Conservation (phyloP, 2,329 filamentous ascomycete genomes). For the Cercospora canescens region DNA sequence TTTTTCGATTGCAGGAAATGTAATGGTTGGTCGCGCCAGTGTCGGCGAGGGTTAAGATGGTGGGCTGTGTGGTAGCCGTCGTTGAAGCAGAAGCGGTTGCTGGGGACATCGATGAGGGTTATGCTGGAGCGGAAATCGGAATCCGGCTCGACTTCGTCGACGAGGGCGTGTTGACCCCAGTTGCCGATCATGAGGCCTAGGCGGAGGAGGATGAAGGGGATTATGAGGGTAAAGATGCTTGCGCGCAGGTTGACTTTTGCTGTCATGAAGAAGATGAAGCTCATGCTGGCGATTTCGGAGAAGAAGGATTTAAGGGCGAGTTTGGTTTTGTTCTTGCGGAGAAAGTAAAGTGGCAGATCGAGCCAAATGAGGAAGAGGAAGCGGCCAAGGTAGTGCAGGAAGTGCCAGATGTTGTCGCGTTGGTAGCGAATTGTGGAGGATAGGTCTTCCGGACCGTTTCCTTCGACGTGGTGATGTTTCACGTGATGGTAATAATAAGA, state of each 20-base stretch:
- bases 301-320: conserved; percentile 58
- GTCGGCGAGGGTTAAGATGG: conserved; percentile 73
- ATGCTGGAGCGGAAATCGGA: conserved; percentile 79
- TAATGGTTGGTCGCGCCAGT: conserved; percentile 78
- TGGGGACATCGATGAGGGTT: conserved; percentile 75
- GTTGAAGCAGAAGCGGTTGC: conserved; percentile 80
- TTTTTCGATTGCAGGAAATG: conserved; percentile 71
- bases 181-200: conserved; percentile 78
- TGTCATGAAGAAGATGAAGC: conserved; percentile 54
- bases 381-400: conserved; percentile 70
- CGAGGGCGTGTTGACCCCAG: conserved; percentile 81
- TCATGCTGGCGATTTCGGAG: conserved; percentile 63
- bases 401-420: conserved; percentile 65
- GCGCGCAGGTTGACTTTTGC: conserved; percentile 53
- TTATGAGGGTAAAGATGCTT: conserved; percentile 63
- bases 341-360: conserved; percentile 73
- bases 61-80: conserved; percentile 82
- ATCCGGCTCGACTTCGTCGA: conserved; percentile 71
- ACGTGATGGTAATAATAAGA: conserved; percentile 84
- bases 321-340: conserved; percentile 58
- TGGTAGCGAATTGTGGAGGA: conserved; percentile 77
- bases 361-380: conserved; percentile 75
- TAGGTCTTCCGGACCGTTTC: conserved; percentile 74
- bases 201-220: conserved; percentile 67
- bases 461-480: conserved; percentile 82